These are phyloP conservation scores for Cystofilobasidium bisporidii DNA, from an alignment of 768 basidiomycete genomes.

Conservation along the genomic window DNA sequence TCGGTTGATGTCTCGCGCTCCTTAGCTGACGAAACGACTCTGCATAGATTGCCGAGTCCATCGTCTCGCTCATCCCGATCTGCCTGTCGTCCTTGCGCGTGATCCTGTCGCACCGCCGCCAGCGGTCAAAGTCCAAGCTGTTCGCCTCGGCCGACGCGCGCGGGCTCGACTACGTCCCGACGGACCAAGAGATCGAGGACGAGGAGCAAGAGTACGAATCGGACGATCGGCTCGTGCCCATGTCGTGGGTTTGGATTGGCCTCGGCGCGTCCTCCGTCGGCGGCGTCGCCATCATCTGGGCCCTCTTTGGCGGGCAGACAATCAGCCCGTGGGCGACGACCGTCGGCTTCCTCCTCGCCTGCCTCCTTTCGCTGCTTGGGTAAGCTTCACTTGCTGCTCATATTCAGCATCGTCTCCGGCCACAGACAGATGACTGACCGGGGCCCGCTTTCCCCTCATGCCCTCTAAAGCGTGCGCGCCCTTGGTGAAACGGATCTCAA, in stretches of 20 bases:
- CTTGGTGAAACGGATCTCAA: constrained; percentile 86
- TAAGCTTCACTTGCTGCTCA: constrained; percentile 41
- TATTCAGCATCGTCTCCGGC: neutral
- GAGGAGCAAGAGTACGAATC: constrained; percentile 52
- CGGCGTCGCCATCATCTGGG: constrained; percentile 74
- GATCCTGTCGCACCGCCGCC: constrained; percentile 26
- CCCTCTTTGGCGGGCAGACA: constrained; percentile 79
- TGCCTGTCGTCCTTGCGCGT: constrained; percentile 44
- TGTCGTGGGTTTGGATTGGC: constrained; percentile 64
- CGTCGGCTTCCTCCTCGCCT: constrained; percentile 70
- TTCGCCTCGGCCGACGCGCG: constrained; percentile 30
- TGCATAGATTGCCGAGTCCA: constrained; percentile 59
- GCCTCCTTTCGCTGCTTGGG: constrained; percentile 80
- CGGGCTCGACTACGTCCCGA: constrained; percentile 34
- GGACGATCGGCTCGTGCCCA: constrained; percentile 69
- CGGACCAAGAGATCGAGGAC: constrained; percentile 32
- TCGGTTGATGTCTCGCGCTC: neutral
- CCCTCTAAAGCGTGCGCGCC: constrained; percentile 62
- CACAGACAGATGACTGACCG: neutral
- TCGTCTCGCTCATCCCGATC: constrained; percentile 76
- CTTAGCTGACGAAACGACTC: neutral
- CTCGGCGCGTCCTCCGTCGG: constrained; percentile 52
- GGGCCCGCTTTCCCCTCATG: neutral
- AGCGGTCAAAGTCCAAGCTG: constrained; percentile 30
- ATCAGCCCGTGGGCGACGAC: constrained; percentile 93